These are phyloP conservation scores for Tarenaya hassleriana DNA, from an alignment of 345 rosid genomes.

Conservation along the genomic window DNA sequence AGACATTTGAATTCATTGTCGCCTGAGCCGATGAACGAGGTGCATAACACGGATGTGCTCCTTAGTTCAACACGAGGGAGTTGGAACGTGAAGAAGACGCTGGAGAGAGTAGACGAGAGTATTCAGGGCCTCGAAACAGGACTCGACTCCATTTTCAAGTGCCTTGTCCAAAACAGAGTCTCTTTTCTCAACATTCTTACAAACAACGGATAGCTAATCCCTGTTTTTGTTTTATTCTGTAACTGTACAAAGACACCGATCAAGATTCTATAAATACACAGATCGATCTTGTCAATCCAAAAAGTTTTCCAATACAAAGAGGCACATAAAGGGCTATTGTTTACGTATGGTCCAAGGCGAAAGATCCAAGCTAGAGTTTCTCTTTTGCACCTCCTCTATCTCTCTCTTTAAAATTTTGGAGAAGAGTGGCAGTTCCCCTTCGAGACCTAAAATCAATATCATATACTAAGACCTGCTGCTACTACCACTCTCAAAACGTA, in stretches of 20 bases:
- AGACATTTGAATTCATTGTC: constrained; percentile 22
- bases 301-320: no score
- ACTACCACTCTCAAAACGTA: no score
- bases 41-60: constrained; percentile 35
- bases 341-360: no score
- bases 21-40: constrained; percentile 28
- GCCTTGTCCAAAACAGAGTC: constrained; percentile 45
- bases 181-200: constrained; percentile 46
- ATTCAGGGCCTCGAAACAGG: constrained; percentile 43
- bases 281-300: no score
- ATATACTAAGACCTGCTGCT: no score
- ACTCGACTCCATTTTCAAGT: constrained; percentile 38
- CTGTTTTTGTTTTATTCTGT: constrained; percentile 11
- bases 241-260: constrained; percentile 18
- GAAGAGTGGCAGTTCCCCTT: no score
- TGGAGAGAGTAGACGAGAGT: constrained; percentile 28
- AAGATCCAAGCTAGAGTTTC: constrained; percentile 52
- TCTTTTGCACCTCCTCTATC: constrained; percentile 49
- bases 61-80: constrained; percentile 19
- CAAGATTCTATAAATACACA: constrained; percentile 2
- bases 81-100: constrained; percentile 21
- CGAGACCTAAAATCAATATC: no score
- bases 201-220: constrained; percentile 17
- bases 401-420: no score
- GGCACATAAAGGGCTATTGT: no score